Base-by-base conservation (phyloP, 1,139 yeast genomes). In the Diutina neorugosa region DNA sequence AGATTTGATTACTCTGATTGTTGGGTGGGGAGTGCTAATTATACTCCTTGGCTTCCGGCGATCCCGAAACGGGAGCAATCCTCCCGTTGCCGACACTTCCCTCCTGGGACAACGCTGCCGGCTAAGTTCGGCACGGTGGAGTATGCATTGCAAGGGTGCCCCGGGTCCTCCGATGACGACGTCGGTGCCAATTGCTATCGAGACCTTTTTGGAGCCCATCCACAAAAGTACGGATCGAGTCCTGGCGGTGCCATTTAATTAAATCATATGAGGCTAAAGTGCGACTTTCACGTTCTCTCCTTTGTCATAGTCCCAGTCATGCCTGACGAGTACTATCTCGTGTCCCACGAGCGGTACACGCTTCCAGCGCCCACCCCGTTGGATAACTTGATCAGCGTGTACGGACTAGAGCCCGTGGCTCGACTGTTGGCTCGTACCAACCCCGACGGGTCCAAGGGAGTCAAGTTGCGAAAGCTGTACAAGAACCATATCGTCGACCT, bases 381-480 rank as follows among this genome's bases (percentile, higher is more conserved):
- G 52, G 80, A 82, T 55, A 87, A 91, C 65, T 71, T 93, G 54
- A 75, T 90, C 41, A 69, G 79, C 41, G 67, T 85, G 25, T 93
- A 88, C 61, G 85, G 84, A 0, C 68, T 93, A 49, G 79, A 78
- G 48, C 77, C 76, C 2, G 71, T 91, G 23, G 88, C 96, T 1
- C 73, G 78, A 53, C 83, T 95, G 5, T 84, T 93, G 52, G 96
- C 96, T 1, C 77, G 98, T 61, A 77, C 85, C n/a, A 90, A 87
- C 60, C 84, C 89, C 1, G 94, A 85, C 60, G 96, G 96, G 0
- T 78, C 93, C 1, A 90, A 87, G 61, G 96, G 96, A 52, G 90
- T 89, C 44, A 93, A 93, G 69, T 76, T 93, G 54, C 77, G 98
- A 61, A 93, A 93, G 67, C 88, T 96, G 0, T 93, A 91, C 69